Conservation (phyloP, 1,284 basidiomycete species). For the Schizophyllum commune region DNA sequence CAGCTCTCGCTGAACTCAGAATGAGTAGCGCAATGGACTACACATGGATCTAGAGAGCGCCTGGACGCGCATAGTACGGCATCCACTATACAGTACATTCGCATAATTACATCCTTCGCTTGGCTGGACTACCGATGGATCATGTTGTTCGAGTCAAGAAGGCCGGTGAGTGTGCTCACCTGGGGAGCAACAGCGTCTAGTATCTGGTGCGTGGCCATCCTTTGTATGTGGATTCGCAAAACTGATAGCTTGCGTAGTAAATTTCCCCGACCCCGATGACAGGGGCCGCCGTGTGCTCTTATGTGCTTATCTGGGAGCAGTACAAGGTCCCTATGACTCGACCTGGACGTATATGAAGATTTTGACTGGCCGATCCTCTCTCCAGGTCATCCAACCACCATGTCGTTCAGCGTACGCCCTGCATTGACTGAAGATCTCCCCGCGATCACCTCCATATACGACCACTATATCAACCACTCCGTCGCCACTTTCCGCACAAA, state of each 20-base stretch:
- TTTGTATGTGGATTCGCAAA: too few species aligned
- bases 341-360: too few species aligned
- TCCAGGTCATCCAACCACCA: not conserved
- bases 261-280: not conserved
- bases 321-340: too few species aligned
- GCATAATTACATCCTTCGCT: too few species aligned
- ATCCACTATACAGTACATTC: too few species aligned
- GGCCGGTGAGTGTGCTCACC: too few species aligned
- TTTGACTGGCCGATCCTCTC: too few species aligned
- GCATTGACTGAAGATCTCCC: slow-evolving; percentile 1
- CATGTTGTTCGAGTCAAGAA: too few species aligned
- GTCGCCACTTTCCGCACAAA: slow-evolving; percentile 9
- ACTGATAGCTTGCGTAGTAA: not conserved
- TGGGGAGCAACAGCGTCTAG: not conserved
- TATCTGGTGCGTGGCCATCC: not conserved
- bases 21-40: not conserved
- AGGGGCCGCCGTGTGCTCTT: not conserved
- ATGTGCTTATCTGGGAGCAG: too few species aligned
- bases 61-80: too few species aligned
- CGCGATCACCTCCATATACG: slow-evolving; percentile 7
- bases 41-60: too few species aligned
- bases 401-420: not conserved
- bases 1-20: slow-evolving; percentile 5
- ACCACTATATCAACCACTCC: slow-evolving; percentile 9
- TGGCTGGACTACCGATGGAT: too few species aligned